Base-by-base conservation (phyloP, 768 basidiomycete species). In the Favolaschia claudopus region DNA sequence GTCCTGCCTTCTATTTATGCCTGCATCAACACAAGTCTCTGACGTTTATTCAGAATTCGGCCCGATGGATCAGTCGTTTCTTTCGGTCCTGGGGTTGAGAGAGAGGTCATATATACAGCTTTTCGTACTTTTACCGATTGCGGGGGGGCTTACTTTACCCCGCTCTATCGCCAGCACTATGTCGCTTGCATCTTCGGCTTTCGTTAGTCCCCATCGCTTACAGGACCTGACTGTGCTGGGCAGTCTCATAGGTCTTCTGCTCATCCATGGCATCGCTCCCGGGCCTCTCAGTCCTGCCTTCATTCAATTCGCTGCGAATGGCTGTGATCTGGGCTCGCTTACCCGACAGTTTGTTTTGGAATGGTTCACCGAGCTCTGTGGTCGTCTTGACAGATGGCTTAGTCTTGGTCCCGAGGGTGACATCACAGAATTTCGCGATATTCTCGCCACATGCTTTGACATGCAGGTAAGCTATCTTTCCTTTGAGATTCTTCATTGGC, bases 311-410 rank as follows among this genome's bases (percentile, higher is more conserved):
- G 31, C 46, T 40, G 39, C 40, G 3, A 42, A 60, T 46, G 19
- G 20, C 27, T 60, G 62, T 32, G 40, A 64, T 28, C 29, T 56
- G 2, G 7, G 24, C 2, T 51, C 58, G 5, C 32, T 64, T 4
- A 32, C 25, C 24, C 43, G 33, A 4, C 31, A 32, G 0, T 48
- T 55, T 14, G 31, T 64, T 15, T 29, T 28, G 1, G 62, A 64
- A 33, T 64, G 62, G 62, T 36, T 55, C 38, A 51, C 62, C 0
- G 47, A 49, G 19, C 58, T 64, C n/a, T 20, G 19, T 5, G 27
- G 19, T 1, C 8, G 27, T 0, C 49, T 59, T 8, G 49, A 59
- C 15, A 10, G 1, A 1, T 52, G 49, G 39, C 8, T 12, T 14
- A n/a, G 19, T 4, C 28, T 19, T 2, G 55, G 44, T 7, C 33